These are phyloP conservation scores for Diphasiastrum complanatum DNA, from an alignment of 83 land plant species.

Conservation along the genomic window DNA sequence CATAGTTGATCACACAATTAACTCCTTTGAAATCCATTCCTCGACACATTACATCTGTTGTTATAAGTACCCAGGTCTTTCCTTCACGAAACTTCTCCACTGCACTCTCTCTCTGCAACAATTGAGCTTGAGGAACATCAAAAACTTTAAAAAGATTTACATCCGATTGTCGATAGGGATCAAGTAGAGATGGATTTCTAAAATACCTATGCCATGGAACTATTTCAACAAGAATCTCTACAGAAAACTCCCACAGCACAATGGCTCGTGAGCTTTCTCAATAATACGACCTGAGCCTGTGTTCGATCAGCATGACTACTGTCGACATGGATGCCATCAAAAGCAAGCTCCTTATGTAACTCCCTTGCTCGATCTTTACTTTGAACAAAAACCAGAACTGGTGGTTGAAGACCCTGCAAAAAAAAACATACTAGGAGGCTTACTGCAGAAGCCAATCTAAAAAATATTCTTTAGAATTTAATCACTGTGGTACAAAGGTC, in stretches of 20 bases:
- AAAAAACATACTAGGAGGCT: no score
- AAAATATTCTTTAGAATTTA: no score
- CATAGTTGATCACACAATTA: constrained; percentile 92
- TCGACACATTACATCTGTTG: constrained; percentile 87
- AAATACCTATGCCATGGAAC: not conserved
- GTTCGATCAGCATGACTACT: constrained; percentile 87
- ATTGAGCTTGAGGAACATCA: not conserved
- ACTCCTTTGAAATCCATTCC: constrained; percentile 99
- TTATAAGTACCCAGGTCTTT: constrained; percentile 89
- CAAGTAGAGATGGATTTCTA: not conserved
- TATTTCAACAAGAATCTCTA: not conserved
- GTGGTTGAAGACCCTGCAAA: constrained; percentile 66
- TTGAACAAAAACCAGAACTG: constrained; percentile 81
- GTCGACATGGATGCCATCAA: constrained; percentile 59
- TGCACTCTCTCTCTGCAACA: constrained; percentile 66
- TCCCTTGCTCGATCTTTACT: constrained; percentile 92
- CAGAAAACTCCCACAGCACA: no score
- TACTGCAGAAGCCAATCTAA: no score
- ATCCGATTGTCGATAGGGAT: constrained; percentile 1
- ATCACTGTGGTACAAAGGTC: no score
- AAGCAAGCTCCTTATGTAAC: constrained; percentile 62
- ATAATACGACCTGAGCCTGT: constrained; percentile 51
- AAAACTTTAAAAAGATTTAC: not conserved
- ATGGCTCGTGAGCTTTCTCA: not conserved
- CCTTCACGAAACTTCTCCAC: constrained; percentile 88